A percentile compares a stretch with the other conserved stretches of the same genome.
phyloP scores from a whole-genome alignment of 768 basidiomycete genomes.

The Tricholomella constricta region DNA sequence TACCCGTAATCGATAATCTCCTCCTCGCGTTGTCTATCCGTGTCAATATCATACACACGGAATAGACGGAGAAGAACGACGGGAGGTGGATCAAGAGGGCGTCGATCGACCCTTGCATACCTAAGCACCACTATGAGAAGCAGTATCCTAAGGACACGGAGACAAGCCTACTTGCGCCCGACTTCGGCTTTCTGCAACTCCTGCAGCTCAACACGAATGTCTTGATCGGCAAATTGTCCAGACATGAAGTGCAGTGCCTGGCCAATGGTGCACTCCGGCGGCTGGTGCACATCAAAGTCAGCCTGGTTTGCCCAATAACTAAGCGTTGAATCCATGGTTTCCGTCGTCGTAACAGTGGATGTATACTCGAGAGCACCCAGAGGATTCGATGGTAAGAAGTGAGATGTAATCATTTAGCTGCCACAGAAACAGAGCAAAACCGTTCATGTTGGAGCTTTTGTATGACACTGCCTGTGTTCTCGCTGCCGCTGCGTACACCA shows the following conservation, averaged over 20 bases:
- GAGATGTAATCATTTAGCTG: background rate
- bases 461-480: background rate
- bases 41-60: conserved; percentile 42
- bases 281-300: background rate
- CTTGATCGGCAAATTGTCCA: conserved; percentile 54
- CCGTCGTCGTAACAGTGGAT: background rate
- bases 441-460: background rate
- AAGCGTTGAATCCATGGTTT: background rate
- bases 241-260: conserved; percentile 1
- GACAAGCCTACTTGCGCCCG: conserved; percentile 57
- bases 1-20: conserved; percentile 58
- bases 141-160: conserved; percentile 2
- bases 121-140: conserved; percentile 29
- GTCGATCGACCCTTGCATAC: conserved; percentile 61
- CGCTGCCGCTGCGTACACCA: background rate
- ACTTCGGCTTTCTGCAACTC: conserved; percentile 70
- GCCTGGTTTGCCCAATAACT: background rate
- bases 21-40: conserved; percentile 39
- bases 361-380: background rate
- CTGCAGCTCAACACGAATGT: conserved; percentile 52
- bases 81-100: conserved; percentile 72
- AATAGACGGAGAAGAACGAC: conserved; percentile 53
- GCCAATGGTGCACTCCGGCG: background rate
- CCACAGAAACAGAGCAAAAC: background rate
- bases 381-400: background rate